Conservation (phyloP, 192 early-diverging fungal species). For the Martensiomyces pterosporus region DNA sequence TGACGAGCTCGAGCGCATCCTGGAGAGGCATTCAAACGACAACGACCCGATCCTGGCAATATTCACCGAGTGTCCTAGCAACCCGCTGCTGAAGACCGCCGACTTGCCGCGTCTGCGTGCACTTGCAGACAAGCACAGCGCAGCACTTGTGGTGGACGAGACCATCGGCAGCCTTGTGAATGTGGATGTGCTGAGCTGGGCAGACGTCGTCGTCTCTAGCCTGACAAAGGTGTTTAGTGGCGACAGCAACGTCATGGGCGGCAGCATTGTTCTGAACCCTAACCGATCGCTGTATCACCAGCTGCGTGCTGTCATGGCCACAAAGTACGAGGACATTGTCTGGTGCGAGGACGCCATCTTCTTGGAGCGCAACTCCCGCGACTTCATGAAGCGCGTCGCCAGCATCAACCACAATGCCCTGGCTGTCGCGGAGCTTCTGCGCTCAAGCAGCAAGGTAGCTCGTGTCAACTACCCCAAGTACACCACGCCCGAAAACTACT, state of each 20-base stretch:
- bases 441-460: slow-evolving; percentile 62
- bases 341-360: slow-evolving; percentile 95
- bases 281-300: slow-evolving; percentile 50
- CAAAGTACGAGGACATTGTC: slow-evolving; percentile 74
- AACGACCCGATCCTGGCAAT: slow-evolving; percentile 71
- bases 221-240: slow-evolving; percentile 95
- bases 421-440: slow-evolving; percentile 67
- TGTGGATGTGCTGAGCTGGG: slow-evolving; percentile 69
- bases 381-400: slow-evolving; percentile 67
- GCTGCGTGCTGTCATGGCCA: slow-evolving; percentile 54
- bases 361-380: slow-evolving; percentile 91
- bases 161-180: slow-evolving; percentile 95
- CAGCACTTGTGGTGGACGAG: slow-evolving; percentile 87
- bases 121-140: slow-evolving; percentile 71
- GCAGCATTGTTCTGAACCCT: slow-evolving; percentile 84
- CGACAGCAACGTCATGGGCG: slow-evolving; percentile 97
- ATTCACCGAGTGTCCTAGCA: slow-evolving; percentile 92
- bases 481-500: slow-evolving; percentile 63
- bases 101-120: slow-evolving; percentile 68
- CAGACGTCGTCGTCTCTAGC: slow-evolving; percentile 85
- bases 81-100: slow-evolving; percentile 84
- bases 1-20: slow-evolving; percentile 61
- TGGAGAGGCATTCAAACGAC: slow-evolving; percentile 42
- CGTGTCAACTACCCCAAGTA: slow-evolving; percentile 85
- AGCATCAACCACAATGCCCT: slow-evolving; percentile 81